Conservation (phyloP, 441 rosid species). For the Syzygium malaccense region DNA sequence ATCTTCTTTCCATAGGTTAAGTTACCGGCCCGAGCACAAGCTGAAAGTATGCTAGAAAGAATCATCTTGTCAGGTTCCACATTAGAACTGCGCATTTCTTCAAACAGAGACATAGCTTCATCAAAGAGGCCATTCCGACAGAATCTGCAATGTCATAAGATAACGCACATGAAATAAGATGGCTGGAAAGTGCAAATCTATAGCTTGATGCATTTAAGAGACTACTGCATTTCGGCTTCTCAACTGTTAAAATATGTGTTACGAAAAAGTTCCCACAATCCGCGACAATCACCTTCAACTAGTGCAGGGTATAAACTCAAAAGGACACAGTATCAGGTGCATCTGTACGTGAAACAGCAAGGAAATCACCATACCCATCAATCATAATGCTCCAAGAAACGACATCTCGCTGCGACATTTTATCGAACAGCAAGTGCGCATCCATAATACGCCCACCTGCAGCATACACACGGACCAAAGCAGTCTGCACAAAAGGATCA, state of each 20-base stretch:
- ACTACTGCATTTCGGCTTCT: not conserved
- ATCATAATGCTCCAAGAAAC: slow-evolving; percentile 60
- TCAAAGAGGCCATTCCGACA: slow-evolving; percentile 31
- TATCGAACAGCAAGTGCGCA: slow-evolving; percentile 47
- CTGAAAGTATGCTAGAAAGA: slow-evolving; percentile 46
- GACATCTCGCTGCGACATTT: slow-evolving; percentile 46
- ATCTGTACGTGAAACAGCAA: not conserved
- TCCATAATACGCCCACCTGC: slow-evolving; percentile 25
- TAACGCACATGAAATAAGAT: not conserved
- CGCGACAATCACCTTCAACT: not conserved
- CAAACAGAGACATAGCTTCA: slow-evolving; percentile 47
- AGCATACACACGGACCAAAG: slow-evolving; percentile 27
- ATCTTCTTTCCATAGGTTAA: slow-evolving; percentile 31
- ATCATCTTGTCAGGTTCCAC: slow-evolving; percentile 43
- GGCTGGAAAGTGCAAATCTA: not conserved
- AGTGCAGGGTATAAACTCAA: not conserved
- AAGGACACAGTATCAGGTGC: not conserved
- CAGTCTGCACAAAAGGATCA: slow-evolving; percentile 53
- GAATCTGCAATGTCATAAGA: slow-evolving; percentile 22
- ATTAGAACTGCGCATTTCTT: slow-evolving; percentile 43
- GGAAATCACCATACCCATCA: slow-evolving; percentile 31
- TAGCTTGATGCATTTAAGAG: not conserved
- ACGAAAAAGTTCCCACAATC: not conserved
- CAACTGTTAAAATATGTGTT: not conserved
- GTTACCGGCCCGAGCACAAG: slow-evolving; percentile 38